These are phyloP conservation scores for Wallacemonas sp. DNA, from an alignment of 208 protist genomes.

Conservation along the genomic window DNA sequence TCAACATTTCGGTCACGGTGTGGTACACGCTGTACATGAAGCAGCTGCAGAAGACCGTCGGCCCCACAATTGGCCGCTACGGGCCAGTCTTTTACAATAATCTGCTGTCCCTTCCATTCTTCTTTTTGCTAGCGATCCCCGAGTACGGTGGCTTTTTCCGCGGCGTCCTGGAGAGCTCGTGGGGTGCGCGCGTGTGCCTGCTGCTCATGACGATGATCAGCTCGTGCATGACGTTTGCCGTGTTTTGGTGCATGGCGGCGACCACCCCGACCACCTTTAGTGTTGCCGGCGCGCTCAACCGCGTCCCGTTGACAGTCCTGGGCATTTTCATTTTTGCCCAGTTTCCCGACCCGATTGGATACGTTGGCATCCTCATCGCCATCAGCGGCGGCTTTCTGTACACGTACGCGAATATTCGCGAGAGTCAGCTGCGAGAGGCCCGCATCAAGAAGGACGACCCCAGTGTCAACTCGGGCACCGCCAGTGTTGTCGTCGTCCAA, in stretches of 20 bases:
- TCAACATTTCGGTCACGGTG: slow-evolving; percentile 75
- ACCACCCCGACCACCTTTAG: slow-evolving; percentile 92
- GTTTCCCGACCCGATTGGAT: slow-evolving; percentile 67
- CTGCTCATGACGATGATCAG: slow-evolving; percentile 55
- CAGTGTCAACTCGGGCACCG: too few species aligned
- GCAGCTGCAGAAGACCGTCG: slow-evolving; percentile 44
- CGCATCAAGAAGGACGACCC: slow-evolving; percentile 6
- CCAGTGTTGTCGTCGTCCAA: too few species aligned
- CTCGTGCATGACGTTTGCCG: slow-evolving; percentile 80
- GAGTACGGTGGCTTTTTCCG: slow-evolving; percentile 20
- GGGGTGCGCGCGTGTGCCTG: slow-evolving; percentile 33
- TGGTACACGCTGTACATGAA: slow-evolving; percentile 91
- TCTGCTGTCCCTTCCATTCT: slow-evolving; percentile 77
- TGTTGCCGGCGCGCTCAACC: slow-evolving; percentile 84
- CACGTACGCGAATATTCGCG: slow-evolving; percentile 54
- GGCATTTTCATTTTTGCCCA: slow-evolving; percentile 86
- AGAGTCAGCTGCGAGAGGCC: neutral
- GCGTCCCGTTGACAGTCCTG: slow-evolving; percentile 79
- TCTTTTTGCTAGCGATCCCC: slow-evolving; percentile 29
- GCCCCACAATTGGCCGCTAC: slow-evolving; percentile 66
- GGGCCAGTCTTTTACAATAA: slow-evolving; percentile 91
- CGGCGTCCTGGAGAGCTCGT: slow-evolving; percentile 11
- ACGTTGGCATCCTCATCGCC: slow-evolving; percentile 70
- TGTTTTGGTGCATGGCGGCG: slow-evolving; percentile 88
- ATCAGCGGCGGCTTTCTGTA: slow-evolving; percentile 78